Base-by-base conservation (phyloP, 768 basidiomycete species). In the Phylloporus rhodoxanthus region DNA sequence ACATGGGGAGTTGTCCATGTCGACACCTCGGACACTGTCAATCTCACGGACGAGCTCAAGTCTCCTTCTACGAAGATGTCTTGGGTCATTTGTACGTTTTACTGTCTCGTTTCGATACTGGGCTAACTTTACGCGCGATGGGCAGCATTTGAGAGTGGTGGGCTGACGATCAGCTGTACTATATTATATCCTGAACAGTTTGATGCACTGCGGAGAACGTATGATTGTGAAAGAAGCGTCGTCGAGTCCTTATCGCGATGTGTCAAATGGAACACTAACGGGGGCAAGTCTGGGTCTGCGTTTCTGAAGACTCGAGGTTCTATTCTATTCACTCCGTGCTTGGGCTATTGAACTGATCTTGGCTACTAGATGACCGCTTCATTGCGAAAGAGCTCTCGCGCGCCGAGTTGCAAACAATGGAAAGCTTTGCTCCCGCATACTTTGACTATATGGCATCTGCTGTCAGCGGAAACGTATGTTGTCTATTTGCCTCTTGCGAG, bases 371-470 rank as follows among this genome's bases (percentile, higher is more conserved):
- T 62, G 93, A 98, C 65, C 91, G 96, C 6, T 98, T 98, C 75
- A 96, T 99, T 56, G 91, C 95, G 29, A 99, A 99, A 61, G 95
- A 97, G 58, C 78, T 98, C 23, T 95, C 94, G 0, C 78, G 81
- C 50, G 76, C 88, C 26, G 96, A 99, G 62, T 72, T 97, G 56
- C 91, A 95, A 64, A 90, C 91, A 0, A 89, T 98, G 83, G 91
- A 94, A 57, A 90, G 87, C 0, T 98, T 99, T 68, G 95, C 92
- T 13, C 96, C 95, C 0, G 87, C 91, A 2, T 99, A 99, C 67
- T 98, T 99, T 60, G 88, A 94, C 54, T 99, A 98, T 65, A 94
- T 97, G 86, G 88, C 91, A 1, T 91, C 88, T n/a, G 89, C 92
- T 2, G 83, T 96, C 14, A 80, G 82, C 45, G 84, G 85, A 32